Conservation (phyloP, 805 yeast genomes). For the Clavispora fructus region DNA sequence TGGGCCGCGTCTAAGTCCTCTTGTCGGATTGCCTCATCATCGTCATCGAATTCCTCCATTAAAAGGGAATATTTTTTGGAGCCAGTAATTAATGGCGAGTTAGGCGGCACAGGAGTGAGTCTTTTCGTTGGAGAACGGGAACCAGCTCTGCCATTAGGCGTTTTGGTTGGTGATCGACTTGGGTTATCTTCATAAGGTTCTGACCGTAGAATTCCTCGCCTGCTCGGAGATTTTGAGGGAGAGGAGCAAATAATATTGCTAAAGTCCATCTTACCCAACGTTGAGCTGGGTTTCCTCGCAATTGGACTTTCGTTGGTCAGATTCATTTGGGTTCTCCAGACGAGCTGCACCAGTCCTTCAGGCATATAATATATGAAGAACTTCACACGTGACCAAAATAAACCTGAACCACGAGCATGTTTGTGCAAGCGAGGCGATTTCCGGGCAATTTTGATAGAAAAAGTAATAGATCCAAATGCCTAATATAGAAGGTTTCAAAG, state of each 20-base stretch:
- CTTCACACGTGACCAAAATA: too few relatives aligned
- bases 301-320: neutral
- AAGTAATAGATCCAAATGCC: too few relatives aligned
- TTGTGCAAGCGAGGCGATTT: too few relatives aligned
- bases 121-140: slow-evolving; percentile 41
- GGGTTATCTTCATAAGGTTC: neutral
- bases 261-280: neutral
- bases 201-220: slow-evolving; percentile 23
- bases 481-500: too few relatives aligned
- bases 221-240: slow-evolving; percentile 27
- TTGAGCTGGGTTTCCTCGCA: neutral
- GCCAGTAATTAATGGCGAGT: slow-evolving; percentile 48
- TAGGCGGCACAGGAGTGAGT: slow-evolving; percentile 33
- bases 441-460: too few relatives aligned
- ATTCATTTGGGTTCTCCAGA: too few relatives aligned
- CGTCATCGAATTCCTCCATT: slow-evolving; percentile 30
- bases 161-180: slow-evolving; percentile 10
- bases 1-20: slow-evolving; percentile 46
- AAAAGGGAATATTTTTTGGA: slow-evolving; percentile 23
- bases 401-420: too few relatives aligned
- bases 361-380: too few relatives aligned
- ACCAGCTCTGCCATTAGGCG: slow-evolving; percentile 44
- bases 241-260: slow-evolving; percentile 2
- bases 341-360: too few relatives aligned
- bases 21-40: slow-evolving; percentile 23